These are phyloP conservation scores for Fusarium redolens DNA, from an alignment of 2,329 filamentous ascomycete species.

Conservation along the genomic window DNA sequence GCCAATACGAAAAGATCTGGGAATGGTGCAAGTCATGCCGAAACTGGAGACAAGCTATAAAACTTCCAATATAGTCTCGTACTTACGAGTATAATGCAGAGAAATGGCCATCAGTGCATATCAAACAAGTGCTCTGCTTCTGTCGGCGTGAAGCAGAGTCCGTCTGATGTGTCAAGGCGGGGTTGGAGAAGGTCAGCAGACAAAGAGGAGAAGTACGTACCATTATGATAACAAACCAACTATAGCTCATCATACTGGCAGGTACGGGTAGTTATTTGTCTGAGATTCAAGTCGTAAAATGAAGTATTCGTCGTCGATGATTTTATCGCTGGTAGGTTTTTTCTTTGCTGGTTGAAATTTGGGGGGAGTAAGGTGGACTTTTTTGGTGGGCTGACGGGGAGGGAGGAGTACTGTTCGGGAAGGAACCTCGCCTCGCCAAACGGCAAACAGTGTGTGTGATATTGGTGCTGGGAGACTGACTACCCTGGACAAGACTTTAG, in stretches of 20 bases:
- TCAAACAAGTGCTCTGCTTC: background rate
- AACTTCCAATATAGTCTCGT: background rate
- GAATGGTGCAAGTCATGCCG: background rate
- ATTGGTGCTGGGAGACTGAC: background rate
- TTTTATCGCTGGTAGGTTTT: background rate
- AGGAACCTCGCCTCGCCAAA: conserved; percentile 27
- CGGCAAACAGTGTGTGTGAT: background rate
- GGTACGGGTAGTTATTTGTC: fast-evolving
- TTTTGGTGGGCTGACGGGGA: conserved; percentile 34
- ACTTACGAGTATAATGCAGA: background rate
- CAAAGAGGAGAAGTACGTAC: conserved; percentile 16
- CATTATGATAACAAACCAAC: background rate
- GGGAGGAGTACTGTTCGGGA: conserved; percentile 10
- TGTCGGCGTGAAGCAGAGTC: conserved; percentile 10
- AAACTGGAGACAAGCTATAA: background rate
- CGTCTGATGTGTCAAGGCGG: conserved; percentile 29
- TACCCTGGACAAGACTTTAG: conserved; percentile 21
- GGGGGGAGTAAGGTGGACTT: conserved; percentile 21
- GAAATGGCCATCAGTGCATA: background rate
- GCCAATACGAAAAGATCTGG: background rate
- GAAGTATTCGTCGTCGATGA: background rate
- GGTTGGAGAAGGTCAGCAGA: conserved; percentile 30
- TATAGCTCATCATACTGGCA: background rate
- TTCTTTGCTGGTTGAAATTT: conserved; percentile 29
- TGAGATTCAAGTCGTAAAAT: background rate